Conservation (phyloP, 768 basidiomycete species). For the Podaxis sp. region DNA sequence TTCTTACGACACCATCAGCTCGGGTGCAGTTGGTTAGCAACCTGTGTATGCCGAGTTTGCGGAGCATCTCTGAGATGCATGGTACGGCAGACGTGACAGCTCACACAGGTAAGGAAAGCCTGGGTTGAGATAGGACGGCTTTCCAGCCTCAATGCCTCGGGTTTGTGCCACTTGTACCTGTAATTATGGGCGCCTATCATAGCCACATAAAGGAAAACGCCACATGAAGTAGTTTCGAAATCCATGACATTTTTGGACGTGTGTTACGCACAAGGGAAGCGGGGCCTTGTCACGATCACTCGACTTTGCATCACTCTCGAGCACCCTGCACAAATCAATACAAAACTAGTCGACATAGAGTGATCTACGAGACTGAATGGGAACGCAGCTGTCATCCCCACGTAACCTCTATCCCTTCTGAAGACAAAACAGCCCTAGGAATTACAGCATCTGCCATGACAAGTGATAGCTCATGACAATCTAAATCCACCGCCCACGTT, state of each 20-base stretch:
- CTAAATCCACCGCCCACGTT: constrained; percentile 2
- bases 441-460: background rate
- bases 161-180: background rate
- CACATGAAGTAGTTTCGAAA: constrained; percentile 4
- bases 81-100: background rate
- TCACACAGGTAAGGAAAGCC: background rate
- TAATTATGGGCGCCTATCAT: background rate
- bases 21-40: constrained; percentile 11
- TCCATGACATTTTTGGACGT: background rate
- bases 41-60: background rate
- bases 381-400: background rate
- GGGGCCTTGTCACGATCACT: background rate
- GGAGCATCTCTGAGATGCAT: background rate
- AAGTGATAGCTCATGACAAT: background rate
- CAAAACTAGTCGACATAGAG: background rate
- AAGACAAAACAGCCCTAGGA: background rate
- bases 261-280: background rate
- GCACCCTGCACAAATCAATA: background rate
- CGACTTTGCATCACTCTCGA: background rate
- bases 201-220: background rate
- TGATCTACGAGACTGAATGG: background rate
- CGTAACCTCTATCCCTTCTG: background rate
- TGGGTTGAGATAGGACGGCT: background rate
- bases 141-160: background rate
- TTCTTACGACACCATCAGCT: background rate